Evolutionary conservation across 1,139 yeast genomes (phyloP).

Genomic region (Blastobotrys raffinosifermentans): DNA sequence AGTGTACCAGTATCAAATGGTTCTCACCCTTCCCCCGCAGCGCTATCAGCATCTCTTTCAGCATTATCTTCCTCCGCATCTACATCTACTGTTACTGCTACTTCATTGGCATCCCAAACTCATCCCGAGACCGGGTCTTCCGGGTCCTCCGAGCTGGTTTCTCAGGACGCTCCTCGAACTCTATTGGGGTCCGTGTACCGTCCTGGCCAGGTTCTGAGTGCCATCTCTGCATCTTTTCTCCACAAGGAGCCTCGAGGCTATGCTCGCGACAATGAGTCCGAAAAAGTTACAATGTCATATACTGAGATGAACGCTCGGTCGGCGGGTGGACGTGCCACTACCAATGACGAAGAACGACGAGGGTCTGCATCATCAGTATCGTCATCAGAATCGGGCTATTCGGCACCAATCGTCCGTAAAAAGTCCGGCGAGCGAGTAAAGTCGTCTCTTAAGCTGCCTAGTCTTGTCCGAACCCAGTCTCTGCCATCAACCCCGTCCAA

Average conservation of each 20-base stretch:
- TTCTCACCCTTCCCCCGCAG: neutral
- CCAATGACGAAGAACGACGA: slow-evolving; percentile 2
- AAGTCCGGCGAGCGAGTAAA: slow-evolving; percentile 80
- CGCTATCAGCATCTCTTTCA: neutral
- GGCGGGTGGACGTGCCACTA: neutral
- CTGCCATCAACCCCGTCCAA: slow-evolving; percentile 76
- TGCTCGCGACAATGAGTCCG: neutral
- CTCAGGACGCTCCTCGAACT: too few relatives aligned
- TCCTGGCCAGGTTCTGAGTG: too few relatives aligned
- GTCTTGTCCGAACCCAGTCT: slow-evolving; percentile 49
- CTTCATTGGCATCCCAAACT: neutral
- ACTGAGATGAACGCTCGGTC: neutral
- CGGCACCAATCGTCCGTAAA: slow-evolving; percentile 46
- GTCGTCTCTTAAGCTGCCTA: slow-evolving; percentile 55
- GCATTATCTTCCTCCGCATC: neutral
- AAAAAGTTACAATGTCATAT: neutral
- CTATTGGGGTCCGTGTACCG: too few relatives aligned
- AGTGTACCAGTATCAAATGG: too few relatives aligned
- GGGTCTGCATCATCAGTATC: neutral
- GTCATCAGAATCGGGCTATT: slow-evolving; percentile 4
- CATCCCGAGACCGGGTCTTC: slow-evolving; percentile 1
- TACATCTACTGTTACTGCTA: neutral
- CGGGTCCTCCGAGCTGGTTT: too few relatives aligned
- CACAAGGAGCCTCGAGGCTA: slow-evolving; percentile 14
- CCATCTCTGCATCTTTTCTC: slow-evolving; percentile 14